Base-by-base conservation (phyloP, 2,329 filamentous ascomycete genomes). In the Alternaria consortialis region DNA sequence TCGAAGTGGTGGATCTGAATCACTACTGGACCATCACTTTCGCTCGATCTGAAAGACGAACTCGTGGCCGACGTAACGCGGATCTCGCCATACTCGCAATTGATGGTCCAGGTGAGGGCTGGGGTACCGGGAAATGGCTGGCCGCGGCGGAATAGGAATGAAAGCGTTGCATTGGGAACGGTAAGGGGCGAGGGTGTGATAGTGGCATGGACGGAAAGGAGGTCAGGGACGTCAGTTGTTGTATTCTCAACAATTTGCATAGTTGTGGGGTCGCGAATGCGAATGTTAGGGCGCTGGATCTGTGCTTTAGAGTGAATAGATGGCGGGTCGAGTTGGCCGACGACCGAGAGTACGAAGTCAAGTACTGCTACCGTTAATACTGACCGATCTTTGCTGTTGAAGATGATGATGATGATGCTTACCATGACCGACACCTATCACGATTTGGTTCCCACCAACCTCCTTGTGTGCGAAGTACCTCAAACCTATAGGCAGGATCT, bases 1-100 rank as follows among this genome's bases (percentile, higher is more conserved):
- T 76, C 81, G 46, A 82, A 83, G 40, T 86, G 79, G 56, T 87
- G 83, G 0, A 89, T 69, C 17, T 85, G 80, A 7, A 88, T 78
- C 2, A 77, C 79, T 2, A 74, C 67, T 12, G 69, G 69, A 12
- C 83, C 75, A 0, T 79, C 76, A 0, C 74, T 68, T 0, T 72
- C 68, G 48, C n/a, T 34, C 5, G 47, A 31, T 15, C 66, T 57
- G 57, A 78, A 65, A 11, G 44, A 48, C 15, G 59, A 68, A 5
- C 68, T 67, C 31, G 62, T 66, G 0, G 68, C 63, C 8, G 77
- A 74, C 5, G 74, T 66, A 7, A 73, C 11, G 2, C 43, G 40
- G 2, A 71, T 52, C 37, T 73, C 70, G 15, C 70, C 70, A 27
- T 63, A 56, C 40, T 61, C 60, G 25, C 67, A 67, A 17, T 67